Evolutionary conservation across 805 yeast genomes (phyloP), one percentile per base, ranked within the genome.

Genomic region (Yamadazyma phyllophila): DNA sequence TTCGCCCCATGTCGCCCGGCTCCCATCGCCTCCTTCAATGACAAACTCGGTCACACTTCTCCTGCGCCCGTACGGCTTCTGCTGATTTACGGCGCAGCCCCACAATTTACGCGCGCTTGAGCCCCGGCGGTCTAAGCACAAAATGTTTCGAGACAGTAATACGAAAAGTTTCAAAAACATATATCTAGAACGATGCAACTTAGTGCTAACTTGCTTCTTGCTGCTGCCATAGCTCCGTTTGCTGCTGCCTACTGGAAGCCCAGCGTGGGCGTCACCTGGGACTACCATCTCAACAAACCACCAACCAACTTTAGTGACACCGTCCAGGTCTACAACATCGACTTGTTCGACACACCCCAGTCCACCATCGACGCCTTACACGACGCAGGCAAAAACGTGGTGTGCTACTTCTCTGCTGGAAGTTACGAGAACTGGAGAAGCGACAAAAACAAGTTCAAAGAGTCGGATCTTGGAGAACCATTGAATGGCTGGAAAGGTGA

Each of bases 391-490:
- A 51, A 54, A 14, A 50, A 50, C 39, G 65, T 62, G 12, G 56
- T 62, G 6, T 62, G 67, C 44, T 62, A 62, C 43, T 61, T 62
- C 36, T 60, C 65, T 2, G 66, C 65, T 1, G 66, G 67, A 2
- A 56, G 58, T 29, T 60, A 56, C 43, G 67, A 62, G 41, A 44
- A 60, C 44, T 61, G 64, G 65, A 47, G 65, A 15, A 43, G 46
- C 11, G 67, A 62, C 37, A 54, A 52, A 7, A 17, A 32, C 4
- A 36, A 51, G 17, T 62, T 61, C 43, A 14, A 41, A 9, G 14
- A 42, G 7, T 14, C 42, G 1, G 66, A 57, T 45, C 41, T 62
- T 31, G 67, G 67, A 2, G 42, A 49, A 6, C 43, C 47, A 3
- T 41, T 62, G 20, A 60, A 56, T 41, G 65, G 63, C 4, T 62